Conservation (phyloP, 2,329 filamentous ascomycete genomes). For the Karstenula rhodostoma region DNA sequence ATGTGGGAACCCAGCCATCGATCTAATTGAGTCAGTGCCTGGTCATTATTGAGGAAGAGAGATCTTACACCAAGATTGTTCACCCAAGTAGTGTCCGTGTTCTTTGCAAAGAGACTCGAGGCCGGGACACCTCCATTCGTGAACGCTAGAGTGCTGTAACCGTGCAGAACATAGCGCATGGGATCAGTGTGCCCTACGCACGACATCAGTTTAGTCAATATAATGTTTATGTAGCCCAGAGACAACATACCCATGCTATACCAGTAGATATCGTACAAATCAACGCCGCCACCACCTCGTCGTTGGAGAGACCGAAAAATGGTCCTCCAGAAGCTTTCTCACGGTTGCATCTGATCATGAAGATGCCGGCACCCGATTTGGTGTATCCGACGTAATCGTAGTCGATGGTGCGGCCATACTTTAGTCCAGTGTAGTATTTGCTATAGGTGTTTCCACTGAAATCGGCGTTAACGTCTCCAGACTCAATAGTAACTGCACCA, state of each 20-base stretch:
- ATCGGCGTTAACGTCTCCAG: conserved; percentile 29
- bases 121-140: conserved; percentile 49
- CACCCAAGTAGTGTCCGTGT: conserved; percentile 33
- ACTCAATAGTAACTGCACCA: conserved; percentile 26
- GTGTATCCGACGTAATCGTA: conserved; percentile 52
- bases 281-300: conserved; percentile 47
- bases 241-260: conserved; percentile 52
- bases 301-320: conserved; percentile 49
- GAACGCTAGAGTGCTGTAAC: conserved; percentile 50
- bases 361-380: conserved; percentile 47
- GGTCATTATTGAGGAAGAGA: background rate
- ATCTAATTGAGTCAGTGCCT: conserved; percentile 14
- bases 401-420: conserved; percentile 49
- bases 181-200: conserved; percentile 46
- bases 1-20: conserved; percentile 31
- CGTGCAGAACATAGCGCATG: conserved; percentile 54
- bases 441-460: conserved; percentile 46
- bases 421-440: conserved; percentile 52
- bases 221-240: background rate
- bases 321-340: conserved; percentile 52
- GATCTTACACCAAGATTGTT: conserved; percentile 23
- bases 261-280: conserved; percentile 55
- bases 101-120: conserved; percentile 34
- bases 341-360: conserved; percentile 52
- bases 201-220: background rate